Percentiles rank a stretch among this genome's conserved stretches.
phyloP scores from a whole-genome alignment of 1,139 yeast genomes.

The Debaryomyces psychrophilus region DNA sequence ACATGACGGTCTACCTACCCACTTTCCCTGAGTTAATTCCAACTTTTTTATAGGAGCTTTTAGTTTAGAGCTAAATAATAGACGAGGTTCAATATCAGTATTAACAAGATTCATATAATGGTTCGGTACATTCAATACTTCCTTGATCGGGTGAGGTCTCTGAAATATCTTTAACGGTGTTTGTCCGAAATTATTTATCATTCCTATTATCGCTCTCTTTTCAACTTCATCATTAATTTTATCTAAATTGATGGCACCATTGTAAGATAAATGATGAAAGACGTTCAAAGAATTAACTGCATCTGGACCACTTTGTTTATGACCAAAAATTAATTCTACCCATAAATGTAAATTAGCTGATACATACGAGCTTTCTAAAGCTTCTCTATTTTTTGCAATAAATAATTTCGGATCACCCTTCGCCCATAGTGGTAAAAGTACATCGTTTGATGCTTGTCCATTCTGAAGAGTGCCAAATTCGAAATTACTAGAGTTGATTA shows the following conservation, averaged over 20 bases:
- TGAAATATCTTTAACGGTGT: constrained; percentile 74
- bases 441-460: constrained; percentile 62
- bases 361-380: constrained; percentile 79
- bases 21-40: constrained; percentile 42
- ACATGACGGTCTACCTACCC: constrained; percentile 51
- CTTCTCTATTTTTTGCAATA: constrained; percentile 74
- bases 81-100: constrained; percentile 27
- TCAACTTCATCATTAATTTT: constrained; percentile 71
- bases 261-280: constrained; percentile 79
- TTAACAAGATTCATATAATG: constrained; percentile 32
- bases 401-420: constrained; percentile 71
- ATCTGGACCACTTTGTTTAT: constrained; percentile 68
- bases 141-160: constrained; percentile 62
- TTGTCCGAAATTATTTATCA: constrained; percentile 88
- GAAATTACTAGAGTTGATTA: constrained; percentile 62
- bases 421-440: constrained; percentile 81
- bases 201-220: constrained; percentile 74
- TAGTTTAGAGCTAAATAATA: constrained; percentile 41
- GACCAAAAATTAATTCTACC: constrained; percentile 85
- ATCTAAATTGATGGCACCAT: constrained; percentile 80
- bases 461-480: constrained; percentile 71
- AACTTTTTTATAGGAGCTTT: constrained; percentile 41
- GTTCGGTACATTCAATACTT: constrained; percentile 40
- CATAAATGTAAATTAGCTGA: constrained; percentile 73
- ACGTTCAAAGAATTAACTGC: constrained; percentile 72